phyloP scores from a whole-genome alignment of 2,329 filamentous ascomycete species.

The Trematosphaeria pertusa region DNA sequence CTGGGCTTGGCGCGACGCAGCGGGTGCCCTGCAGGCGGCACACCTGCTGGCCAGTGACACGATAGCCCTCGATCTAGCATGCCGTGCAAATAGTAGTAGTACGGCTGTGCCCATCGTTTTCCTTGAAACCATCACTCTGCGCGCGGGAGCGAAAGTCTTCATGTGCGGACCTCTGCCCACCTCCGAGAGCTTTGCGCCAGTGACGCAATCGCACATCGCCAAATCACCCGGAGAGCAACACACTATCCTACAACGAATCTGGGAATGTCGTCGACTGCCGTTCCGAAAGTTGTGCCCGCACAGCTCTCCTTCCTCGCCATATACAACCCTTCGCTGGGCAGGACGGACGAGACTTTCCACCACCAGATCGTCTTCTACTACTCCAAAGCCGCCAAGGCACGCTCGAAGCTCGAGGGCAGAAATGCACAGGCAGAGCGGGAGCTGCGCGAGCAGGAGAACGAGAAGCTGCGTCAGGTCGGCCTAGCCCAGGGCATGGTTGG shows the following conservation, averaged over 20 bases:
- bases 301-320: constrained; percentile 91
- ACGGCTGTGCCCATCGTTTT: neutral
- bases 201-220: constrained; percentile 11
- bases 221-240: neutral
- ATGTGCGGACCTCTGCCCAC: neutral
- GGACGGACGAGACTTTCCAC: constrained; percentile 73
- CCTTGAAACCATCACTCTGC: neutral
- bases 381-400: constrained; percentile 55
- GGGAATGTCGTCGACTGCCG: constrained; percentile 35
- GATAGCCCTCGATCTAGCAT: too few relatives aligned
- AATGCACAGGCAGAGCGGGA: constrained; percentile 44
- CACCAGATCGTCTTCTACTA: constrained; percentile 95
- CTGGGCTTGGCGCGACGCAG: neutral
- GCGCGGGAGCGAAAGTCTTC: neutral
- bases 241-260: too few relatives aligned
- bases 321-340: constrained; percentile 86
- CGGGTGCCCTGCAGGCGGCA: neutral
- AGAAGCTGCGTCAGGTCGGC: constrained; percentile 89
- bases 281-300: constrained; percentile 69
- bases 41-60: neutral
- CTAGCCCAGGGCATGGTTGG: constrained; percentile 96
- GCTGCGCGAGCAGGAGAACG: constrained; percentile 73
- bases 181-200: constrained; percentile 4
- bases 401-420: constrained; percentile 36
- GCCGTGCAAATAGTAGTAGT: neutral